Conservation (phyloP, 1,284 basidiomycete species). For the Sporisorium reilianum region DNA sequence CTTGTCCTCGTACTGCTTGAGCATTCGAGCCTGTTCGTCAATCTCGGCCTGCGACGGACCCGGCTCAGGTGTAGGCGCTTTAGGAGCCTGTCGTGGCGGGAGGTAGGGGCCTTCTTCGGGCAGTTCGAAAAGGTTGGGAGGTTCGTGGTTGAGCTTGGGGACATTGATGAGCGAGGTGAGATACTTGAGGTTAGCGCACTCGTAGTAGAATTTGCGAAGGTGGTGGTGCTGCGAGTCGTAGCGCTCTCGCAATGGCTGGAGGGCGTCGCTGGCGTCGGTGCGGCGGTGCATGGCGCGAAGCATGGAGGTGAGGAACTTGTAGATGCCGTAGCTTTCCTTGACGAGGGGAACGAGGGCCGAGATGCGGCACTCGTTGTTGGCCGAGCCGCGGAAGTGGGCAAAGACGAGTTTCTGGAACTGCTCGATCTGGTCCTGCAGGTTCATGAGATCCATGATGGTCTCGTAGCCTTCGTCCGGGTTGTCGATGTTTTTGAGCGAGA, state of each 20-base stretch:
- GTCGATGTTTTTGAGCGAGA: slow-evolving; percentile 70
- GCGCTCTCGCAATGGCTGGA: slow-evolving; percentile 66
- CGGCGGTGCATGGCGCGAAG: slow-evolving; percentile 69
- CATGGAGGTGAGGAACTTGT: slow-evolving; percentile 69
- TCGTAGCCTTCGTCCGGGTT: slow-evolving; percentile 69
- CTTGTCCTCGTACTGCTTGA: slow-evolving; percentile 97
- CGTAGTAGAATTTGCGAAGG: slow-evolving; percentile 69
- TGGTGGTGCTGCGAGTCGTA: slow-evolving; percentile 66
- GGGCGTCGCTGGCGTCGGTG: slow-evolving; percentile 67
- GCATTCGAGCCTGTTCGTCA: slow-evolving; percentile 91
- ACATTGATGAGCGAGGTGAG: slow-evolving; percentile 69
- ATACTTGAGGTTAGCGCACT: slow-evolving; percentile 68
- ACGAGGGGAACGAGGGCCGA: slow-evolving; percentile 67
- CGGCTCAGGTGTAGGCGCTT: slow-evolving; percentile 54
- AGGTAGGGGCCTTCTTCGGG: slow-evolving; percentile 64
- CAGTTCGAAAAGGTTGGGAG: slow-evolving; percentile 67
- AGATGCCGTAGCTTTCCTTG: slow-evolving; percentile 69
- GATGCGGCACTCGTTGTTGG: slow-evolving; percentile 69
- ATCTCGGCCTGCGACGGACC: slow-evolving; percentile 75
- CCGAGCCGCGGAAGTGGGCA: slow-evolving; percentile 63
- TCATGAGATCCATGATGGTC: slow-evolving; percentile 69
- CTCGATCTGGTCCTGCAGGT: slow-evolving; percentile 69
- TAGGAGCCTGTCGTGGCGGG: slow-evolving; percentile 57
- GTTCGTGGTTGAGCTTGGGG: slow-evolving; percentile 68
- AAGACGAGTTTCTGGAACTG: slow-evolving; percentile 69